These are phyloP conservation scores for Penicillium sp. DNA, from an alignment of 2,329 filamentous ascomycete genomes.

Conservation along the genomic window DNA sequence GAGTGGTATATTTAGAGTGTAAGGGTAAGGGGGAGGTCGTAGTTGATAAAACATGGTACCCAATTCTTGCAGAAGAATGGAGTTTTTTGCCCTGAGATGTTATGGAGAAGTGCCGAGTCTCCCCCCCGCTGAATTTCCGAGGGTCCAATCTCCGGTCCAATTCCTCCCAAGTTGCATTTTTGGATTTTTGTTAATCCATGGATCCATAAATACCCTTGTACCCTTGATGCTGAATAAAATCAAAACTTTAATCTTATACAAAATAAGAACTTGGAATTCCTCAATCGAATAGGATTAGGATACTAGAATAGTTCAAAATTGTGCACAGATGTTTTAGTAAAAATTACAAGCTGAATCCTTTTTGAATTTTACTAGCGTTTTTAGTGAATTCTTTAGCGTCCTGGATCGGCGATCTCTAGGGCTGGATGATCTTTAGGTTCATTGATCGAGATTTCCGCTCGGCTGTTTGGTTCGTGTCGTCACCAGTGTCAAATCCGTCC, in stretches of 20 bases:
- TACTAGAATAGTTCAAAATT: neutral
- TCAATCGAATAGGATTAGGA: neutral
- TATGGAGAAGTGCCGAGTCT: neutral
- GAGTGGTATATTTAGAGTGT: neutral
- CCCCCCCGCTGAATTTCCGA: neutral
- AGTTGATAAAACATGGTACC: neutral
- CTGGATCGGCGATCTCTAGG: neutral
- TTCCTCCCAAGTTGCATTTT: neutral
- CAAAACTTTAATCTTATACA: neutral
- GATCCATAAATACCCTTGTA: neutral
- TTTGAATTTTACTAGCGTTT: neutral
- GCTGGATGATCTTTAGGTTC: neutral
- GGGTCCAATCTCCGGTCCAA: neutral
- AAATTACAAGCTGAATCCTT: neutral
- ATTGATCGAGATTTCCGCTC: neutral
- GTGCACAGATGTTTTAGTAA: neutral
- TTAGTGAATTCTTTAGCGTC: neutral
- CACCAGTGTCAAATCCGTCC: neutral
- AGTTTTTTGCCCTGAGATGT: neutral
- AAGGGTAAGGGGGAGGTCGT: neutral
- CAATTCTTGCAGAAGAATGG: neutral
- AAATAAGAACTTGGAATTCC: neutral
- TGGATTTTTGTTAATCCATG: neutral
- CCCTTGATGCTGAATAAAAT: neutral
- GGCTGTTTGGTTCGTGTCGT: neutral